Evolutionary conservation across 148 eudicot genomes (phyloP), one percentile per base, ranked within the genome.

Genomic region (Rhododendron simsii): DNA sequence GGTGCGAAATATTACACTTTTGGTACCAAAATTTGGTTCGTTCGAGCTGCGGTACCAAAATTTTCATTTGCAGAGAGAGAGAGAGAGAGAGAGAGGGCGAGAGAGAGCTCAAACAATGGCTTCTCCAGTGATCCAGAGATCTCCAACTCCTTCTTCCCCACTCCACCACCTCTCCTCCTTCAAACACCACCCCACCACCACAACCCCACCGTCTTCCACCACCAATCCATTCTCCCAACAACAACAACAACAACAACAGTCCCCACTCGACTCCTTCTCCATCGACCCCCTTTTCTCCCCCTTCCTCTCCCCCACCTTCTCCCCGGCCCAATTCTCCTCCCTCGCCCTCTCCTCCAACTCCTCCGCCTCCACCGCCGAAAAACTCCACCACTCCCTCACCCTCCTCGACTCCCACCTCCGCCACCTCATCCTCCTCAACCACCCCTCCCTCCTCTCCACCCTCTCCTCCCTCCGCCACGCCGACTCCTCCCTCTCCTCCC

Each of bases 331-430:
- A 14, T 95, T 95, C 93, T 95, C 98, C 90, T 95, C 98, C 87
- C 86, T 88, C 53, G 94, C 98, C 5, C 98, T 95, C 84, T 94
- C 98, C 89, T 91, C 98, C 76, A 96, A 95, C 35, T 93, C 98
- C 90, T 90, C 98, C 85, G 98, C 96, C 47, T 82, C 97, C 84
- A 90, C 94, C 79, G 94, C 95, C 86, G 98, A 95, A 77, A 91
- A 90, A 78, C 95, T 95, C 88, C 96, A 92, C 44, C 88, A 93
- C 6, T 95, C 92, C 75, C 92, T 94, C 85, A 91, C 91, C 30
- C 96, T 88, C 86, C 94, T 95, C 85, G 76, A 95, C 94, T 93
- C 94, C 85, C 93, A 94, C 92, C 97, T 95, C 88, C 95, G 92
- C 39, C 87, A 92, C 5, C 96, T 91, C 76, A 93, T 96, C 85